Evolutionary conservation across 176 grass and related monocot species (phyloP).

Genomic region (Phoenix dactylifera): DNA sequence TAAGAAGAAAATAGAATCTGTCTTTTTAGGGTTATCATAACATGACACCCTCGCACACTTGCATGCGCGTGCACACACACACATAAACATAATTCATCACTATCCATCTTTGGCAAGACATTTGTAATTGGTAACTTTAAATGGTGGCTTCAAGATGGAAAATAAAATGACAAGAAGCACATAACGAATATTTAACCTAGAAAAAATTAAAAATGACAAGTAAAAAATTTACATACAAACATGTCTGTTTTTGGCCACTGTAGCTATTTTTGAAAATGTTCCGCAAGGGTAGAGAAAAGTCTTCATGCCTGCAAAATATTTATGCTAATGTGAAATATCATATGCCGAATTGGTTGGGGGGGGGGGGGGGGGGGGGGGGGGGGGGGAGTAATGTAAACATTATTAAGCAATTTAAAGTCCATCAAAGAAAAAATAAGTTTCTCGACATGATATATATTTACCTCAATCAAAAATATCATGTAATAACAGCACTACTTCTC

Average conservation of each 20-base stretch:
- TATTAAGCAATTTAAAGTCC: not conserved
- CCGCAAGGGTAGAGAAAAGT: conserved; percentile 95
- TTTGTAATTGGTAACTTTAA: too few relatives aligned
- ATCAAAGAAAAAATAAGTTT: conserved; percentile 15
- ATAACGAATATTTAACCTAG: not conserved
- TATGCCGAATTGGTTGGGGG: too few relatives aligned
- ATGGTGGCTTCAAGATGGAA: not conserved
- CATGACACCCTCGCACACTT: too few relatives aligned
- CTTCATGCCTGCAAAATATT: conserved; percentile 44
- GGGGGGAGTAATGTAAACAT: not conserved
- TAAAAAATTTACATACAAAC: conserved; percentile 54
- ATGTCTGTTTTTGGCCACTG: conserved; percentile 62
- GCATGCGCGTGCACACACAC: too few relatives aligned
- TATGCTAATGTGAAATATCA: too few relatives aligned
- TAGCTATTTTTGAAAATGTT: conserved; percentile 84
- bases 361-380: too few relatives aligned
- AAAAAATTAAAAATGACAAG: not conserved
- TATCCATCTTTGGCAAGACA: too few relatives aligned
- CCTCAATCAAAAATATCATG: not conserved
- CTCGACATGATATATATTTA: not conserved
- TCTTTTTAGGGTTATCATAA: too few relatives aligned
- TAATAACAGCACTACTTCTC: not conserved
- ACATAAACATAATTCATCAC: too few relatives aligned
- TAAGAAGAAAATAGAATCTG: too few relatives aligned
- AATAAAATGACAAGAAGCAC: not conserved